These are phyloP conservation scores for Penicillium decumbens DNA, from an alignment of 2,329 filamentous ascomycete genomes.

Conservation along the genomic window DNA sequence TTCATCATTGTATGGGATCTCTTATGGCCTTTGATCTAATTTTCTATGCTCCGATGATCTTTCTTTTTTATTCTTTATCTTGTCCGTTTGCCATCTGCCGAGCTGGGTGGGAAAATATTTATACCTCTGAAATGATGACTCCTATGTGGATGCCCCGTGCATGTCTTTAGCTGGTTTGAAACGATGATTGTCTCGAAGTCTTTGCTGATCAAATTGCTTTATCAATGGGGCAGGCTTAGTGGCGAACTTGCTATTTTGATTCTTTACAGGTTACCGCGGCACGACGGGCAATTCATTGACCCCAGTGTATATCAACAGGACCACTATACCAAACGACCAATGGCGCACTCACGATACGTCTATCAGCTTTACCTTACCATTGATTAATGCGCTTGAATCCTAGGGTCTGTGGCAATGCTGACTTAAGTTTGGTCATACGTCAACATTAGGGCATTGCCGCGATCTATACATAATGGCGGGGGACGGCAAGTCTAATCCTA, in stretches of 20 bases:
- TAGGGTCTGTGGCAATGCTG: conserved; percentile 12
- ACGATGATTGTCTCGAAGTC: neutral
- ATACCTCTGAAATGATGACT: neutral
- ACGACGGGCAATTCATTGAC: neutral
- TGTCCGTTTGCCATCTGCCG: neutral
- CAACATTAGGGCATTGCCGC: conserved; percentile 17
- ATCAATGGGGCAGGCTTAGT: neutral
- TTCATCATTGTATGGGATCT: conserved; percentile 25
- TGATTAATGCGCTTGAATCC: neutral
- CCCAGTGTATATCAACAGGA: neutral
- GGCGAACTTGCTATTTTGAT: neutral
- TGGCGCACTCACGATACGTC: neutral
- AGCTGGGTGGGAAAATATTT: neutral
- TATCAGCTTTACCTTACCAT: neutral
- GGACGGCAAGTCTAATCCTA: conserved; percentile 2
- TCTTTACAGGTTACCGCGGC: neutral
- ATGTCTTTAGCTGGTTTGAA: neutral
- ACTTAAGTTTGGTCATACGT: conserved; percentile 21
- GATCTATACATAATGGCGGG: conserved; percentile 7
- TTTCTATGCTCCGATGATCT: neutral
- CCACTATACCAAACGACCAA: neutral
- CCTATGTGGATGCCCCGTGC: neutral
- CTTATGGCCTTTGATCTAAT: neutral
- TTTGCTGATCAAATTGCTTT: neutral
- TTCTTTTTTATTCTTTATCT: neutral